phyloP scores from a whole-genome alignment of 2,329 filamentous ascomycete species.

The Dendrostoma leiphaemia region DNA sequence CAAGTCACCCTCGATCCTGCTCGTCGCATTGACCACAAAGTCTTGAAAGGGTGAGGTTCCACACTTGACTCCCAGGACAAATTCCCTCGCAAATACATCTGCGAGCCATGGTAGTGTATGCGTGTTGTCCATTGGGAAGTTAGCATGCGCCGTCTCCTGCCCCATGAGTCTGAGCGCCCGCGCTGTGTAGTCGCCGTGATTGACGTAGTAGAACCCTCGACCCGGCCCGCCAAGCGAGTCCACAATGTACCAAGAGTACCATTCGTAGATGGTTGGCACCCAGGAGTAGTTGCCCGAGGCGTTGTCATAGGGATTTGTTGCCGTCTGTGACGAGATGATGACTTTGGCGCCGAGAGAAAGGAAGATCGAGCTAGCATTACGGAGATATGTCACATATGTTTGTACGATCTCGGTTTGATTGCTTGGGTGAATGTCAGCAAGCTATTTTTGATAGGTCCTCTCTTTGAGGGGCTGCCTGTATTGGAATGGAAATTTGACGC shows the following conservation, averaged over 20 bases:
- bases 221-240: constrained; percentile 13
- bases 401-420: constrained; percentile 25
- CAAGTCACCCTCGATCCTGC: constrained; percentile 9
- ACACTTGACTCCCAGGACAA: constrained; percentile 19
- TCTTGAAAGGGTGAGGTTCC: constrained; percentile 16
- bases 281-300: constrained; percentile 6
- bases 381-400: constrained; percentile 25
- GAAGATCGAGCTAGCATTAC: constrained; percentile 17
- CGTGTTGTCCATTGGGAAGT: constrained; percentile 20
- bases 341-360: constrained; percentile 16
- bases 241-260: constrained; percentile 18
- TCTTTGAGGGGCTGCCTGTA: too few relatives aligned
- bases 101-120: constrained; percentile 18
- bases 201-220: constrained; percentile 17
- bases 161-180: constrained; percentile 16
- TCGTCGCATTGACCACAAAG: constrained; percentile 18
- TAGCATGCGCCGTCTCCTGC: constrained; percentile 5
- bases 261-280: constrained; percentile 15
- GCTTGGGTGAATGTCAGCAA: constrained; percentile 1
- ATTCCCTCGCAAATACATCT: constrained; percentile 16
- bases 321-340: constrained; percentile 17
- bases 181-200: constrained; percentile 17
- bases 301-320: constrained; percentile 14
- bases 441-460: too few relatives aligned
- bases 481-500: too few relatives aligned